These are phyloP conservation scores for Conringia planisiliqua DNA, from an alignment of 345 rosid genomes.

Conservation along the genomic window DNA sequence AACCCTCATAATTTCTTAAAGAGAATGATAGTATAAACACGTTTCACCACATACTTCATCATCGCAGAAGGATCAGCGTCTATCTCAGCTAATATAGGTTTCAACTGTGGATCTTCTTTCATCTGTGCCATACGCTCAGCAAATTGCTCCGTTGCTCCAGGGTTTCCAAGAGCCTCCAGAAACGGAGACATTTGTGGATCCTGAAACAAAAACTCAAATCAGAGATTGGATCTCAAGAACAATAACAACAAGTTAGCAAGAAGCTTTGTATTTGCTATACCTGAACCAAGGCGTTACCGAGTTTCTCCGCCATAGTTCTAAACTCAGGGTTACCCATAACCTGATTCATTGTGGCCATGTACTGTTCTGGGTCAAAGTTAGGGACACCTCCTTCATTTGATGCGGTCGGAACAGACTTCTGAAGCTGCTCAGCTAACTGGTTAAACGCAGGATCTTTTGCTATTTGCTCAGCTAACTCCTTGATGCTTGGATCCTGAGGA, in stretches of 20 bases:
- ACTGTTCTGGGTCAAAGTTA: constrained; percentile 72
- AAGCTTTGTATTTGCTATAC: constrained; percentile 30
- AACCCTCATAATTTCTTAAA: background rate
- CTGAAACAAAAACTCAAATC: constrained; percentile 31
- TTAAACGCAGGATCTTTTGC: constrained; percentile 91
- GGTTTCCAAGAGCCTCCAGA: constrained; percentile 80
- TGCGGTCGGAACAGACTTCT: constrained; percentile 62
- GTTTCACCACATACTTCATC: constrained; percentile 62
- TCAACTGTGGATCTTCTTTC: constrained; percentile 82
- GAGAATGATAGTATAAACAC: background rate
- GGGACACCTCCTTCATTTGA: constrained; percentile 55
- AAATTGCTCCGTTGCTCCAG: constrained; percentile 65
- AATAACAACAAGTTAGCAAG: background rate
- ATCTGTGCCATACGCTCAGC: constrained; percentile 79
- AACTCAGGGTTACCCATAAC: constrained; percentile 94
- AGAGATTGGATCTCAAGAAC: background rate
- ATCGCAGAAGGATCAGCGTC: constrained; percentile 83
- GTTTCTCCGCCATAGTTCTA: constrained; percentile 93
- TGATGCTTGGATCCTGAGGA: constrained; percentile 83
- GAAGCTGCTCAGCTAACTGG: constrained; percentile 97
- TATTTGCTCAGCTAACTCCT: constrained; percentile 89
- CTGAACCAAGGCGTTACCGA: constrained; percentile 89
- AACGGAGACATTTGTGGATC: constrained; percentile 91
- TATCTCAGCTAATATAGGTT: constrained; percentile 80
- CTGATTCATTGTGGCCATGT: constrained; percentile 77